Evolutionary conservation across 768 basidiomycete genomes (phyloP).

Genomic region (Suillus weaverae): DNA sequence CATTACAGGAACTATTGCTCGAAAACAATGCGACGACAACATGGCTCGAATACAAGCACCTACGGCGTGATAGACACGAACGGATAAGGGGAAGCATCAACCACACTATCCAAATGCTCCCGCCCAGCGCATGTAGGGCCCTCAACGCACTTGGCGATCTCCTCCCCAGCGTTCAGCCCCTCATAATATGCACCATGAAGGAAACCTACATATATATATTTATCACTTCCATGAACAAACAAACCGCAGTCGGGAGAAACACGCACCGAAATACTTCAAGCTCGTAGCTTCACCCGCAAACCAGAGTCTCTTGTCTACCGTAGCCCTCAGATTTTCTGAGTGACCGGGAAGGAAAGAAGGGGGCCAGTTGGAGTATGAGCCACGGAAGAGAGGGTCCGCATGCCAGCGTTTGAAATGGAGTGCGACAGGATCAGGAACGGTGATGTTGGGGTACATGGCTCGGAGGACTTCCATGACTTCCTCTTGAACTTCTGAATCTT

Average conservation of each 20-base stretch:
- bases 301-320: constrained; percentile 50
- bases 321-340: constrained; percentile 57
- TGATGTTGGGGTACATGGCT: constrained; percentile 56
- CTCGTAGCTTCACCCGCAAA: constrained; percentile 67
- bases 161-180: constrained; percentile 42
- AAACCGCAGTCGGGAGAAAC: constrained; percentile 4
- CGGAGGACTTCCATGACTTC: constrained; percentile 60
- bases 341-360: constrained; percentile 55
- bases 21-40: not conserved
- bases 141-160: constrained; percentile 44
- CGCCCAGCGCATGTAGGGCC: constrained; percentile 25
- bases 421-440: constrained; percentile 54
- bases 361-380: constrained; percentile 70
- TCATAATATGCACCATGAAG: constrained; percentile 61
- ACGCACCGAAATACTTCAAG: constrained; percentile 55
- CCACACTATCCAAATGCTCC: constrained; percentile 27
- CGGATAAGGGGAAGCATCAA: constrained; percentile 36
- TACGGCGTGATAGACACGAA: constrained; percentile 4
- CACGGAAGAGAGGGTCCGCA: constrained; percentile 42
- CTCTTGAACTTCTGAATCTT: constrained; percentile 43
- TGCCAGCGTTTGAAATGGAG: constrained; percentile 60
- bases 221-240: constrained; percentile 1
- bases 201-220: constrained; percentile 38
- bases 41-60: not conserved
- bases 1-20: not conserved